Evolutionary conservation across 1,284 basidiomycete genomes (phyloP), one percentile per base, ranked within the genome.

Genomic region (Porodaedalea pini): DNA sequence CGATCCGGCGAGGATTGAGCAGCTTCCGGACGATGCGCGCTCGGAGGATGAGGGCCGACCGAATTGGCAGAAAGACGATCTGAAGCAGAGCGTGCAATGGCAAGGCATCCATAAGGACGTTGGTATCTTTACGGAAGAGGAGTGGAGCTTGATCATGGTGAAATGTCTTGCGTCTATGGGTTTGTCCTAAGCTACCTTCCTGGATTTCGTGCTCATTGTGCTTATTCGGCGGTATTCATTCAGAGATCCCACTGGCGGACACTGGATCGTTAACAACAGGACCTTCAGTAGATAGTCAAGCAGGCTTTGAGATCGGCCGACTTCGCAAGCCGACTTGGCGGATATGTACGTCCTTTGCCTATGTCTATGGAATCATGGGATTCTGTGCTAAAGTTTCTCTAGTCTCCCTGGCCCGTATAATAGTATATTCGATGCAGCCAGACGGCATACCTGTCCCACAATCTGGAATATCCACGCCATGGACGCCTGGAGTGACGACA

Each of bases 71-170:
- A 69, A 74, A 45, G 73, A 76, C 44, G 76, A 79, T 61, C 60
- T 77, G 29, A 69, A 74, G 43, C 67, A 72, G 40, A 70, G 71
- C 32, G 69, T 69, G 54, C 67, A 63, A 11, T 92, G 90, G 89
- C 70, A 70, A 21, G 90, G 90, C 8, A 72, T 93, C 23, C 85
- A 81, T 70, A 88, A 87, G 68, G 90, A 92, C 65, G 83, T 93
- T 41, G 90, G 90, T 25, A 88, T 98, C 58, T 95, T 95, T 69
- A 87, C 87, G 43, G 88, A 94, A 61, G 79, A 88, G 63, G 88
- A 97, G 68, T 97, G 91, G 81, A 82, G 86, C 64, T 81, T 88
- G 60, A 77, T 98, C 67, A 96, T 97, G 92, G 89, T 88, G 66
- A 95, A 95, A 74, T 93, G 90, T 69, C 76, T 98, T 51, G 81